Conservation (phyloP, 2,329 filamentous ascomycete genomes). For the Colletotrichum spinosum region DNA sequence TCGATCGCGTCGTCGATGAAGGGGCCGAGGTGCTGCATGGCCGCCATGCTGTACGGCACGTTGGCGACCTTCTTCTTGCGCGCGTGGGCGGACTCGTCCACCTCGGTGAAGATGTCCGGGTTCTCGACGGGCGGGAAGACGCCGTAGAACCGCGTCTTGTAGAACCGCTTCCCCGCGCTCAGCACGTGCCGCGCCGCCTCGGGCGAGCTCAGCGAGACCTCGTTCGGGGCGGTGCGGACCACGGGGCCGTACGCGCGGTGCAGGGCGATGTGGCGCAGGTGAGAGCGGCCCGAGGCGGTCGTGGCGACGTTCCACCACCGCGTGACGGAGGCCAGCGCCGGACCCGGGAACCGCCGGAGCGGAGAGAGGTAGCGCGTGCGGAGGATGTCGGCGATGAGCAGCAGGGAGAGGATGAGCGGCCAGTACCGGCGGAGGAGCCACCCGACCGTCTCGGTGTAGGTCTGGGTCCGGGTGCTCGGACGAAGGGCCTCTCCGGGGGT, state of each 20-base stretch:
- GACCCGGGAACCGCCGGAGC: constrained; percentile 78
- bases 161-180: constrained; percentile 62
- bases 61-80: constrained; percentile 66
- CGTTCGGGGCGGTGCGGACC: constrained; percentile 47
- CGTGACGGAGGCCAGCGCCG: constrained; percentile 68
- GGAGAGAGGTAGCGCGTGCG: constrained; percentile 65
- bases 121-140: constrained; percentile 68
- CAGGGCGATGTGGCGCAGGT: constrained; percentile 56
- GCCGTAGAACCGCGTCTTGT: constrained; percentile 64
- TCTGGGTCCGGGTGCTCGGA: constrained; percentile 3
- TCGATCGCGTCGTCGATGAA: constrained; percentile 65
- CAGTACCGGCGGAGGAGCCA: constrained; percentile 49
- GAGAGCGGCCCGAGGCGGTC: constrained; percentile 51
- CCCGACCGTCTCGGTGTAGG: constrained; percentile 15
- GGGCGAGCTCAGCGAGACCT: constrained; percentile 52
- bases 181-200: constrained; percentile 51
- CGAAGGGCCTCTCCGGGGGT: background rate
- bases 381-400: constrained; percentile 53
- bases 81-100: constrained; percentile 64
- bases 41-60: constrained; percentile 64
- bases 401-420: constrained; percentile 49
- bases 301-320: constrained; percentile 57
- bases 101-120: constrained; percentile 69
- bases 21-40: constrained; percentile 62
- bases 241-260: constrained; percentile 48